Conservation (phyloP, 164 flowering plant genomes). For the Stephania yunnanensis region DNA sequence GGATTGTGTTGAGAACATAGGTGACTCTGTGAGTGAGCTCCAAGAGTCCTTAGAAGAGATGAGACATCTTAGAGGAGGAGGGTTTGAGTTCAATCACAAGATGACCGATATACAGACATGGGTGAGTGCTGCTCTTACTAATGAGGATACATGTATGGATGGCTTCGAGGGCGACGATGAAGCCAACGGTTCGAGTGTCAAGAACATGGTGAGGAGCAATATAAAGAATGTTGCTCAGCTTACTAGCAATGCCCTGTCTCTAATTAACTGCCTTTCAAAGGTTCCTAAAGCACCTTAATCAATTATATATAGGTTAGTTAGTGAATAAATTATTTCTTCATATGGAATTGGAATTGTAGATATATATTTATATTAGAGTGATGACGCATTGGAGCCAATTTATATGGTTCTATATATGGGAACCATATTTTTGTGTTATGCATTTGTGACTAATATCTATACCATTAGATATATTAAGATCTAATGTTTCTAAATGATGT, state of each 20-base stretch:
- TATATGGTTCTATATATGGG: too few species aligned
- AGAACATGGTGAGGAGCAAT: conserved; percentile 10
- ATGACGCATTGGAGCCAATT: too few species aligned
- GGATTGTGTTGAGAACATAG: conserved; percentile 58
- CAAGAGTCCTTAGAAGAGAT: conserved; percentile 42
- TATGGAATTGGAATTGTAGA: background rate
- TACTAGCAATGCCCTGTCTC: conserved; percentile 27
- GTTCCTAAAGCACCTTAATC: background rate
- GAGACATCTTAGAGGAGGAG: conserved; percentile 19
- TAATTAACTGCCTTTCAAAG: background rate
- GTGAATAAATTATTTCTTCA: background rate
- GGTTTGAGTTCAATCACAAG: conserved; percentile 16
- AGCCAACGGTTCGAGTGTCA: conserved; percentile 15
- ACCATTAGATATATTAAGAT: too few species aligned
- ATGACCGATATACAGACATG: conserved; percentile 61
- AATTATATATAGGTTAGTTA: background rate
- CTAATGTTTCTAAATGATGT: too few species aligned
- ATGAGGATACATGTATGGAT: conserved; percentile 54
- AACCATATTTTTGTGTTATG: too few species aligned
- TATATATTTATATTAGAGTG: background rate
- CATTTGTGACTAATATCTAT: too few species aligned
- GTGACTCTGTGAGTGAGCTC: conserved; percentile 40
- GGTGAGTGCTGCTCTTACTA: conserved; percentile 73
- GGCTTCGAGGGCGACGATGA: conserved; percentile 39
- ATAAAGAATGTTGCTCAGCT: conserved; percentile 14